phyloP scores from a whole-genome alignment of 1,284 basidiomycete species.

The Trichosporon ovoides region DNA sequence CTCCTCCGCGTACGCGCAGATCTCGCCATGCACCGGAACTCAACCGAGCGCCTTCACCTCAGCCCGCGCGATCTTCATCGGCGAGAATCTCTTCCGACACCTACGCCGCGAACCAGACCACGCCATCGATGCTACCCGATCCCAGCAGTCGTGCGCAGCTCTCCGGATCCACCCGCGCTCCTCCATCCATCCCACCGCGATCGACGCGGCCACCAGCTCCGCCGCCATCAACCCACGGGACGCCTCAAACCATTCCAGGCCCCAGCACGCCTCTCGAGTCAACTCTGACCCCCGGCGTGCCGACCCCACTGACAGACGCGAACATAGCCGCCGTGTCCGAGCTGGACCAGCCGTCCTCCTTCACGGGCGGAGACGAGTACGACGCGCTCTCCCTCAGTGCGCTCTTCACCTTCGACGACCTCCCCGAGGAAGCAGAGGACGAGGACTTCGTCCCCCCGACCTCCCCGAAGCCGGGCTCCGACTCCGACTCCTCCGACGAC shows the following conservation, averaged over 20 bases:
- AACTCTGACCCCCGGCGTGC: background rate
- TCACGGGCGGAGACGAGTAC: slow-evolving; percentile 16
- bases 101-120: too few species aligned
- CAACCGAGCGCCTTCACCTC: too few species aligned
- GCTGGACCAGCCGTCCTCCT: background rate
- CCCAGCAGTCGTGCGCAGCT: too few species aligned
- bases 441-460: slow-evolving; percentile 21
- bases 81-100: too few species aligned
- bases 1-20: too few species aligned
- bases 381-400: slow-evolving; percentile 16
- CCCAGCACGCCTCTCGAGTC: background rate
- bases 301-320: background rate
- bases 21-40: too few species aligned
- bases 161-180: too few species aligned
- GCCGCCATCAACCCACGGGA: too few species aligned
- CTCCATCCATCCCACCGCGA: too few species aligned
- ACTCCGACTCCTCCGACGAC: slow-evolving; percentile 3
- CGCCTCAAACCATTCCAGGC: background rate
- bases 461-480: slow-evolving; percentile 10
- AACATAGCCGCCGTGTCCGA: background rate
- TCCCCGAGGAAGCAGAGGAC: slow-evolving; percentile 17
- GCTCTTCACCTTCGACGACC: slow-evolving; percentile 14
- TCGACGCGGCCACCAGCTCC: too few species aligned
- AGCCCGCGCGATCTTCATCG: too few species aligned
- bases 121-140: too few species aligned